Base-by-base conservation (phyloP, 163 green algal genomes). In the Chloromonas sp. region DNA sequence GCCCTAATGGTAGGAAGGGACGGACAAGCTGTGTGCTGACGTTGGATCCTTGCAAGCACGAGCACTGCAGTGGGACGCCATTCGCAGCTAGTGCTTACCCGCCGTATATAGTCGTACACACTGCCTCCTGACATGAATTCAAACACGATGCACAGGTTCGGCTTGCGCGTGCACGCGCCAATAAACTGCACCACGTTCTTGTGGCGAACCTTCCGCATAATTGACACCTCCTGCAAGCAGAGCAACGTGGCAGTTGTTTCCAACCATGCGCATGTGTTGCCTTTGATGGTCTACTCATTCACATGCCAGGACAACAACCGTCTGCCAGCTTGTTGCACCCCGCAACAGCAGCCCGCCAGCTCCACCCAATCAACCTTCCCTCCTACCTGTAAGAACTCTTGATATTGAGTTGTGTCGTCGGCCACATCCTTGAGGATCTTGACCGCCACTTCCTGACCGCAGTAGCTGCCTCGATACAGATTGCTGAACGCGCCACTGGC, bases 151-250 rank as follows among this genome's bases (percentile, higher is more conserved):
- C 96, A 99, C 71, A 99, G 91, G 87, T 98, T 98, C 81, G 97
- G 97, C 86, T 95, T 95, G 60, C 94, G 92, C 13, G 97, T 99
- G 94, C 96, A 98, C 0, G 97, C 97, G 58, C 97, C 97, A 77
- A 99, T 99, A 90, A 99, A 99, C 90, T 99, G 96, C 36, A 99
- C 96, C 78, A 99, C 94, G 83, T 99, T 99, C 85, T 97, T 98
- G 93, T 99, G 97, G 76, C 96, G 91, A 36, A 93, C 91, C 79
- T 97, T 98, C 82, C 96, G 89, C 97, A 99, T 99, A 86, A 99
- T 99, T 8, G 93, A 94, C 78, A 99, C 95, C 88, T 99, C 97
- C 92, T 98, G 94, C 86, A 85, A n/a, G 5, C 71, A 36, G 11
- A 74, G 66, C 36, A 36, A 36, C 36, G 36, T 36, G 11, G 66